Base-by-base conservation (phyloP, 768 basidiomycete genomes). In the Antrodiella citrinella region DNA sequence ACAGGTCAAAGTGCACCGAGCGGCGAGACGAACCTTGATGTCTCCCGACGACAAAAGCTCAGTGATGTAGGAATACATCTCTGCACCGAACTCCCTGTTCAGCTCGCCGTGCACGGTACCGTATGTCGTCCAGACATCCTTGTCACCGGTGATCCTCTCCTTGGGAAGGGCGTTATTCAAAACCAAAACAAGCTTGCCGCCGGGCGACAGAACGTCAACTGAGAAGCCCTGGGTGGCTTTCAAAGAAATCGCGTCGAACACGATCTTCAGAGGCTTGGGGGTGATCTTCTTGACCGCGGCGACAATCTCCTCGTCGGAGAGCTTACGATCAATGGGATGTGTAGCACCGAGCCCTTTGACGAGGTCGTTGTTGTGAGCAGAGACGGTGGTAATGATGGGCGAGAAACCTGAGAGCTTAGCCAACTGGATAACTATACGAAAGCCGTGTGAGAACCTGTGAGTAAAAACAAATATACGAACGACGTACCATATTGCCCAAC, bases 401-500 rank as follows among this genome's bases (percentile, higher is more conserved):
- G 50, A 44, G 55, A 62, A 64, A 11, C 60, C 59, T 11, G 62
- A 58, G 10, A 63, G 51, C 41, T 52, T 59, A 7, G 62, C 62
- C 0, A 62, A 39, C 46, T 65, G 64, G 21, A 65, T 58, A 4
- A 50, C 59, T 62, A 52, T 12, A 21, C 10, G 19, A 44, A n/a
- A n/a, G n/a, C n/a, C n/a, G n/a, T n/a, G n/a, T n/a, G n/a, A n/a
- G n/a, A n/a, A n/a, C n/a, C n/a, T n/a, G n/a, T n/a, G n/a, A n/a
- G n/a, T n/a, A n/a, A n/a, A n/a, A n/a, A n/a, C n/a, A n/a, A n/a
- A n/a, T n/a, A n/a, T n/a, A n/a, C n/a, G n/a, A n/a, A n/a, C n/a
- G 11, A 54, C 64, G 22, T 40, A 63, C 64, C 60, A 52, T 57
- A 59, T 45, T 65, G 62, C 3, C 66, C 66, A 19, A 67, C 61